These are phyloP conservation scores for Euphorbia tirucalli DNA, from an alignment of 345 rosid genomes.

Conservation along the genomic window DNA sequence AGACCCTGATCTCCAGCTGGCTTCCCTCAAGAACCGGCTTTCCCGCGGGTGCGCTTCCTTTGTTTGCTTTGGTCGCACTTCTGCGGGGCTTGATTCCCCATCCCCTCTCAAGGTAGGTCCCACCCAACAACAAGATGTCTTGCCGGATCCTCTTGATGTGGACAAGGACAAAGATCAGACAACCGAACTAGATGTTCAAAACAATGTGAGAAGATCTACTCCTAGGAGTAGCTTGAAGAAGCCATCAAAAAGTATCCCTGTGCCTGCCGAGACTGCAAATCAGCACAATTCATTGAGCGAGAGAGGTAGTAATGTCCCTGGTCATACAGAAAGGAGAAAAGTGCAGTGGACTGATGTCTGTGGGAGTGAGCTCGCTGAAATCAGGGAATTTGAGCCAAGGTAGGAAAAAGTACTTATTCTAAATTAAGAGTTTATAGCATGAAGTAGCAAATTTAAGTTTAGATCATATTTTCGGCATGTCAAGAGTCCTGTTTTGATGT, in stretches of 20 bases:
- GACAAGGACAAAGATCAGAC: slow-evolving; percentile 38
- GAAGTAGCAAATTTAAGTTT: slow-evolving; percentile 1
- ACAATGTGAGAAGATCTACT: slow-evolving; percentile 40
- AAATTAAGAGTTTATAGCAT: background rate
- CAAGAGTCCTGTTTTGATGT: background rate
- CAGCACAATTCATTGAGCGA: slow-evolving; percentile 38
- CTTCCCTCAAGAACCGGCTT: slow-evolving; percentile 71
- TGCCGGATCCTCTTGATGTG: slow-evolving; percentile 48
- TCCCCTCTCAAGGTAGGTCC: slow-evolving; percentile 83
- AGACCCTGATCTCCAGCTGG: slow-evolving; percentile 84
- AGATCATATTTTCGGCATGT: background rate
- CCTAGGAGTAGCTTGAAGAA: slow-evolving; percentile 86
- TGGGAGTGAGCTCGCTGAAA: slow-evolving; percentile 84
- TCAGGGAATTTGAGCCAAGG: slow-evolving; percentile 98
- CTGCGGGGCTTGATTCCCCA: slow-evolving; percentile 73
- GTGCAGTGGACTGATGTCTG: slow-evolving; percentile 96
- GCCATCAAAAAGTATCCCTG: slow-evolving; percentile 33
- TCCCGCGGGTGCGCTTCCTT: slow-evolving; percentile 87
- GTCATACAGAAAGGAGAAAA: slow-evolving; percentile 57
- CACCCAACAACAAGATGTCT: slow-evolving; percentile 50
- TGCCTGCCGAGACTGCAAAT: slow-evolving; percentile 40
- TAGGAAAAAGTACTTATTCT: slow-evolving; percentile 28
- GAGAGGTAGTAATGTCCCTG: slow-evolving; percentile 40
- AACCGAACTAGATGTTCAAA: slow-evolving; percentile 40
- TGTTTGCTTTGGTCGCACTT: slow-evolving; percentile 84